Conservation (phyloP, 192 early-diverging fungal species). For the Coemansia sp. region DNA sequence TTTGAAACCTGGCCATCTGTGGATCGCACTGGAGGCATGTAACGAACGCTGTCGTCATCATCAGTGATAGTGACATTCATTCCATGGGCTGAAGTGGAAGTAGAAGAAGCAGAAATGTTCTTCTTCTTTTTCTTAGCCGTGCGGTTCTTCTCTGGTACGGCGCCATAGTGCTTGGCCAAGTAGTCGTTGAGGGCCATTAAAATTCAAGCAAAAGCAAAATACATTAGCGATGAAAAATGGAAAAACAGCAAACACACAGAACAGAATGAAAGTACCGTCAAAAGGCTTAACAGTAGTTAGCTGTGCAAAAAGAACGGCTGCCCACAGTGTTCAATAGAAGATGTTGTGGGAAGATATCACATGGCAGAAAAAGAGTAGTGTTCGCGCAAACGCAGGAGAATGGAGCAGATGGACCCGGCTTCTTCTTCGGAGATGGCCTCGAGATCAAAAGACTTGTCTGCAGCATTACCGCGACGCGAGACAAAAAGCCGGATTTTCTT, state of each 20-base stretch:
- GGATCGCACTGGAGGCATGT: neutral
- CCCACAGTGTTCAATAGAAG: neutral
- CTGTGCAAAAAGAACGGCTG: no score
- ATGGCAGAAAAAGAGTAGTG: conserved; percentile 7
- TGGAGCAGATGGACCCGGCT: conserved; percentile 41
- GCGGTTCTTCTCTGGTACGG: conserved; percentile 12
- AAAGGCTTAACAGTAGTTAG: neutral
- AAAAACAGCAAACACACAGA: no score
- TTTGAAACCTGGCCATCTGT: no score
- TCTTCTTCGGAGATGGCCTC: conserved; percentile 69
- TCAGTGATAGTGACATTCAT: conserved; percentile 26
- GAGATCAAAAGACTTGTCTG: conserved; percentile 75
- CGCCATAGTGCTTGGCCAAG: conserved; percentile 49
- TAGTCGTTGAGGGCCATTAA: conserved; percentile 43
- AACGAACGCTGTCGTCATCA: conserved; percentile 16
- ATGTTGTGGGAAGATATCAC: conserved; percentile 9
- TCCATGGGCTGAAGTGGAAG: conserved; percentile 2
- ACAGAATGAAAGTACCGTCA: no score
- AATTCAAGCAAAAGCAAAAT: neutral
- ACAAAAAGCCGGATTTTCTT: conserved; percentile 69
- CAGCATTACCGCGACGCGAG: conserved; percentile 56
- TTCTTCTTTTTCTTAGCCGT: conserved; percentile 18
- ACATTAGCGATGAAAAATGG: neutral
- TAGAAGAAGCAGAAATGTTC: neutral
- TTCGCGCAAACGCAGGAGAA: conserved; percentile 33